A percentile compares a stretch with the other conserved stretches of the same genome.
phyloP scores from a whole-genome alignment of 441 rosid genomes.

The Populus hybrid region DNA sequence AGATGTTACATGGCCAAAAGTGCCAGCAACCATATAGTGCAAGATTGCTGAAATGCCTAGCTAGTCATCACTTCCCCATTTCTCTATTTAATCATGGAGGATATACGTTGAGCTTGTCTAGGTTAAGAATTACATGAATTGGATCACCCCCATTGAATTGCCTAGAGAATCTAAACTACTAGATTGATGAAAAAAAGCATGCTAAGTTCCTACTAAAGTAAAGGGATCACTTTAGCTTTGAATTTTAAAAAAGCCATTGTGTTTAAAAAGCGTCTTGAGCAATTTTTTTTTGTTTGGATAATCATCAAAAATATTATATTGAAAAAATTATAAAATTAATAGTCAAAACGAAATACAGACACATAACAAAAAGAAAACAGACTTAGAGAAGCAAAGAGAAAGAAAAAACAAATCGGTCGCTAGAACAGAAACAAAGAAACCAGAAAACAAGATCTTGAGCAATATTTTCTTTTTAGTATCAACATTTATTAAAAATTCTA shows the following conservation, averaged over 20 bases:
- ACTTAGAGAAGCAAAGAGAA: no score
- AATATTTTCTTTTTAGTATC: not conserved
- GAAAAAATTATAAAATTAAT: no score
- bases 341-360: fast-evolving
- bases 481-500: not conserved
- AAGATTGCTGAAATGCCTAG: not conserved
- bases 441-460: no score
- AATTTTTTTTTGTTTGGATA: no score
- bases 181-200: not conserved
- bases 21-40: not conserved
- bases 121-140: not conserved
- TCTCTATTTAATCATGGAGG: not conserved
- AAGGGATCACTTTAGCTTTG: not conserved
- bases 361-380: no score
- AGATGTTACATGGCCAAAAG: not conserved
- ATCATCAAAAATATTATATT: no score
- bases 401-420: no score
- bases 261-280: not conserved
- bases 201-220: not conserved
- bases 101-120: not conserved
- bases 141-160: not conserved
- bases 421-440: no score
- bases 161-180: not conserved
- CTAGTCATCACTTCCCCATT: not conserved
- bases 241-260: not conserved